Evolutionary conservation across 2,329 filamentous ascomycete genomes (phyloP).

Genomic region (Hypomyces rosellus): DNA sequence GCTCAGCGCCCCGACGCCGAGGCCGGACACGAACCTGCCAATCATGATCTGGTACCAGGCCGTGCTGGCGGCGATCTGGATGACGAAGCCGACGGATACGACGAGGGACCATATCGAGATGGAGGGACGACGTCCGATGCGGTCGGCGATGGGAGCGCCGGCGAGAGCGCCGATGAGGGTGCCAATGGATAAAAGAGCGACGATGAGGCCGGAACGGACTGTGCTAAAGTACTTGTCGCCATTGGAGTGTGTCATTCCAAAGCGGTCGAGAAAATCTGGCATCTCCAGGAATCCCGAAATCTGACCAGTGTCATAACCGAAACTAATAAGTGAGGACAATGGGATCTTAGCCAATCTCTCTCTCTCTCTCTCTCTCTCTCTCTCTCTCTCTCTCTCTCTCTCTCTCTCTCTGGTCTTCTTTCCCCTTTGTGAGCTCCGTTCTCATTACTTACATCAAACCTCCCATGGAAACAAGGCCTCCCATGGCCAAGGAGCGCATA

Average conservation of each 20-base stretch:
- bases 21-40: slow-evolving; percentile 58
- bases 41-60: slow-evolving; percentile 61
- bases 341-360: background rate
- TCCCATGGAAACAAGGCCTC: slow-evolving; percentile 38
- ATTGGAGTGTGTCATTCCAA: slow-evolving; percentile 36
- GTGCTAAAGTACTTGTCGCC: slow-evolving; percentile 42
- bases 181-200: slow-evolving; percentile 52
- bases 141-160: slow-evolving; percentile 59
- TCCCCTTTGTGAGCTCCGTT: background rate
- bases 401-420: too few species aligned
- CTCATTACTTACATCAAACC: slow-evolving; percentile 33
- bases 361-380: background rate
- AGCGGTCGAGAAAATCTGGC: slow-evolving; percentile 48
- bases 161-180: slow-evolving; percentile 54
- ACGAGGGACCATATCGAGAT: slow-evolving; percentile 57
- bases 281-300: slow-evolving; percentile 53
- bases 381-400: too few species aligned
- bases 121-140: slow-evolving; percentile 54
- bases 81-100: slow-evolving; percentile 59
- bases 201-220: slow-evolving; percentile 52
- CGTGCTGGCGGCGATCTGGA: slow-evolving; percentile 51
- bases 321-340: slow-evolving; percentile 17
- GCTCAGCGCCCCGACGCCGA: slow-evolving; percentile 60
- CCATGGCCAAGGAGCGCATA: slow-evolving; percentile 31
- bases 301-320: slow-evolving; percentile 47